These are phyloP conservation scores for Chaetoscypha palmicola DNA, from an alignment of 2,329 filamentous ascomycete genomes.

Conservation along the genomic window DNA sequence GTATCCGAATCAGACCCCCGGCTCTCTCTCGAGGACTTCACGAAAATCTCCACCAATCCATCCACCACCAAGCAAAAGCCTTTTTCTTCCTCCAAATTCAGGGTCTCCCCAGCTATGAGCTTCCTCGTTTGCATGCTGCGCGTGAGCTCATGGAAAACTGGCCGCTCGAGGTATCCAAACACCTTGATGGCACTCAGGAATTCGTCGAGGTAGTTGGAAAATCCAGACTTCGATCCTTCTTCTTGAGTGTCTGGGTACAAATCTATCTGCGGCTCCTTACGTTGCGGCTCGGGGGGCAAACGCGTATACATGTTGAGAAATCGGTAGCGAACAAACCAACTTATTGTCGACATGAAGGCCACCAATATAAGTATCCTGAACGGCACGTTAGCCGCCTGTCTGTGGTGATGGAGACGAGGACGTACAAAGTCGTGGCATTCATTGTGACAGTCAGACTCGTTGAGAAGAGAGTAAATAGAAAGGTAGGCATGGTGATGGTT, in stretches of 20 bases:
- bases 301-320: conserved; percentile 96
- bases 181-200: conserved; percentile 98
- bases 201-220: conserved; percentile 96
- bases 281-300: conserved; percentile 85
- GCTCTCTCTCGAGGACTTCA: conserved; percentile 69
- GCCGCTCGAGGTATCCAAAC: conserved; percentile 92
- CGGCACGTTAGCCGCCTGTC: conserved; percentile 2
- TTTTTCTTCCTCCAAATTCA: conserved; percentile 94
- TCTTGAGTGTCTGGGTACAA: conserved; percentile 91
- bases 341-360: conserved; percentile 73
- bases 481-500: conserved; percentile 82
- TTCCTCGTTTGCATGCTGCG: conserved; percentile 97
- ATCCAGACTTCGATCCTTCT: conserved; percentile 78
- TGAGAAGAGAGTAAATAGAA: conserved; percentile 84
- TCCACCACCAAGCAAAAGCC: conserved; percentile 97
- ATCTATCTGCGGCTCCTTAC: conserved; percentile 92
- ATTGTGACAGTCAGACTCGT: conserved; percentile 95
- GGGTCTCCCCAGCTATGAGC: conserved; percentile 89
- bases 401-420: conserved; percentile 13
- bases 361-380: conserved; percentile 67
- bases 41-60: conserved; percentile 93
- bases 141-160: conserved; percentile 95
- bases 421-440: conserved; percentile 93
- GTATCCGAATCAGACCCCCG: conserved; percentile 35
- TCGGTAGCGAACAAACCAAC: conserved; percentile 91